Percentiles rank a stretch among this genome's conserved stretches.
These are phyloP conservation scores for Pseudonitzschia multiseries DNA, from an alignment of 108 stramenopile species.

Conservation along the genomic window DNA sequence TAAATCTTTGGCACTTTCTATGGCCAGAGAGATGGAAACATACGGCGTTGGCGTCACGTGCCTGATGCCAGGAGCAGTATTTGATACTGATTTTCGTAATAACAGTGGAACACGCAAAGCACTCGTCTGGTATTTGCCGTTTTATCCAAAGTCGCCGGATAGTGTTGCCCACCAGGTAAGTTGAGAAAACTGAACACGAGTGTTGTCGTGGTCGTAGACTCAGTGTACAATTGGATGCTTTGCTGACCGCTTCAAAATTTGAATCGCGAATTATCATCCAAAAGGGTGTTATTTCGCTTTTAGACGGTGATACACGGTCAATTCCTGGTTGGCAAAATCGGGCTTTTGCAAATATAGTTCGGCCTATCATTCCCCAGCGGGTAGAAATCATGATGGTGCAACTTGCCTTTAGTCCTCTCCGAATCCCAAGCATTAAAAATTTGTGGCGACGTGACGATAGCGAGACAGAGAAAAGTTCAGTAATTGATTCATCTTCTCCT, in stretches of 20 bases:
- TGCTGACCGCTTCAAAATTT: neutral
- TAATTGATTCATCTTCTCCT: neutral
- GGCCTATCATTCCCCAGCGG: conserved; percentile 68
- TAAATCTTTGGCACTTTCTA: conserved; percentile 61
- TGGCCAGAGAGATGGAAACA: conserved; percentile 80
- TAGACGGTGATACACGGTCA: conserved; percentile 71
- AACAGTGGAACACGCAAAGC: conserved; percentile 57
- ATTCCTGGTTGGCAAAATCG: conserved; percentile 79
- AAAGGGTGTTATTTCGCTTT: conserved; percentile 62
- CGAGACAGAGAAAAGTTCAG: neutral
- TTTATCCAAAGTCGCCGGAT: conserved; percentile 62
- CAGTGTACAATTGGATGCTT: neutral
- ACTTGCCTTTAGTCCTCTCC: conserved; percentile 61
- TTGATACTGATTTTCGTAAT: conserved; percentile 63
- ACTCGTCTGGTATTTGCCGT: conserved; percentile 75
- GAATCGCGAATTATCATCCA: neutral
- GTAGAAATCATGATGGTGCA: conserved; percentile 61
- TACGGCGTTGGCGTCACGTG: conserved; percentile 88
- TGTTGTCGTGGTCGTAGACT: neutral
- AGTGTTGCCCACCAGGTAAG: conserved; percentile 52
- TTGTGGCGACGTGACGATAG: neutral
- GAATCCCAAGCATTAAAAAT: neutral
- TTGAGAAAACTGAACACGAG: neutral
- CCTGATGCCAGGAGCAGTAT: conserved; percentile 81
- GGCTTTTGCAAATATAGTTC: conserved; percentile 54